These are phyloP conservation scores for Smittium mucronatum DNA, from an alignment of 371 early-diverging fungal genomes.

Conservation along the genomic window DNA sequence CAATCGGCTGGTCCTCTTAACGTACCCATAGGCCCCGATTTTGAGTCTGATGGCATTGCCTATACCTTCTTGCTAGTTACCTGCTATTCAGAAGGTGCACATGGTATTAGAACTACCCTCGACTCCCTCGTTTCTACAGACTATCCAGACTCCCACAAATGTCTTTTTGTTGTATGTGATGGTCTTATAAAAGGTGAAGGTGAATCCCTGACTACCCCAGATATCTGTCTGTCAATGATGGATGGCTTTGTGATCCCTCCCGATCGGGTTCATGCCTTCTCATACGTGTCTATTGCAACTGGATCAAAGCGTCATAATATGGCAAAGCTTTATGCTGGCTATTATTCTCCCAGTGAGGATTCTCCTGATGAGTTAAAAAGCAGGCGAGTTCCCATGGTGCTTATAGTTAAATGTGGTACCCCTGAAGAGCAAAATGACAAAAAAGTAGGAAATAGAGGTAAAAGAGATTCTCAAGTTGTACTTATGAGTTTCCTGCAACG, in stretches of 20 bases:
- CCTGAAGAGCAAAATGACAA: conserved; percentile 45
- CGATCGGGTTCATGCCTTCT: conserved; percentile 72
- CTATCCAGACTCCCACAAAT: conserved; percentile 87
- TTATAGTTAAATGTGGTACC: conserved; percentile 86
- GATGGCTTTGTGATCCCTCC: conserved; percentile 78
- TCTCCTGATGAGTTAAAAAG: conserved; percentile 54
- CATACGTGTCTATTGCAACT: conserved; percentile 83
- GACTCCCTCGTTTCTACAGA: conserved; percentile 80
- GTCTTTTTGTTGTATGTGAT: conserved; percentile 80
- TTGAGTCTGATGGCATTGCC: conserved; percentile 50
- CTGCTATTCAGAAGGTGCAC: conserved; percentile 92
- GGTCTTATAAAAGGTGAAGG: conserved; percentile 91
- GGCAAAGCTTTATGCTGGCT: conserved; percentile 96
- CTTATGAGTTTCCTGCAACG: conserved; percentile 96
- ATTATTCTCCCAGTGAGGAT: conserved; percentile 61
- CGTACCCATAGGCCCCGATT: conserved; percentile 15
- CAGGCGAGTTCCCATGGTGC: conserved; percentile 80
- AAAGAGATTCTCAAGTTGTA: conserved; percentile 98
- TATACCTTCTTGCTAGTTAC: conserved; percentile 74
- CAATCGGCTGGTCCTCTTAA: no score
- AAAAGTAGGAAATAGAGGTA: conserved; percentile 94
- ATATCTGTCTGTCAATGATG: conserved; percentile 85
- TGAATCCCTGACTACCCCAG: conserved; percentile 91
- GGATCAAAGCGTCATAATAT: conserved; percentile 80
- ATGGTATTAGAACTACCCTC: conserved; percentile 77